Base-by-base conservation (phyloP, 2,329 filamentous ascomycete species). In the Ophiostoma angusticollis region DNA sequence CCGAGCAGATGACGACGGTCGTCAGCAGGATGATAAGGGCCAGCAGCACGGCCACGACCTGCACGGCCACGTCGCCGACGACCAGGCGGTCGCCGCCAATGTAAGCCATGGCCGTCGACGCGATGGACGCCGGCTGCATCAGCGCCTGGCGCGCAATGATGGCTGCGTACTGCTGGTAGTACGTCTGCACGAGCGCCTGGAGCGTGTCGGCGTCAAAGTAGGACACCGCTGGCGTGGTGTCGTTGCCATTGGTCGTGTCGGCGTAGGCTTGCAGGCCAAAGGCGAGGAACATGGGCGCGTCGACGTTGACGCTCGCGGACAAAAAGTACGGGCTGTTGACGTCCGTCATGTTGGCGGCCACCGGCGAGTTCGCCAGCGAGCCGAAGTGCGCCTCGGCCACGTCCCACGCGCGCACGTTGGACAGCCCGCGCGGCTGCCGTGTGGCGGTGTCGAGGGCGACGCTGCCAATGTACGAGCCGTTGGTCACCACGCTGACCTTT, bases 161-260 rank as follows among this genome's bases (percentile, higher is more conserved):
- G 3, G 56, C 55, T 0, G 56, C 49, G 31, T 56, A 59, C 37
- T 60, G 58, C 12, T 49, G 44, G 37, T 51, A 62, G 31, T 60
- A 61, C 11, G 49, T 49, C 8, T 49, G 43, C 2, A 50, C 48
- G 7, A 62, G 42, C 3, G 40, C 34, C 11, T 47, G 41, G 18
- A 62, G 38, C 3, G 46, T 50, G 5, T 37, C 37, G 0, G 45
- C 24, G 3, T 57, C 47, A 4, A 54, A 35, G 1, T 60, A 45
- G 3, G 45, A 46, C 2, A 48, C 49, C 1, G 55, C 40, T 1
- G 39, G n/a, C n/a, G n/a, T n/a, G n/a, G n/a, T n/a, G 11, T 47
- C 33, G 0, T 51, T 49, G 0, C 47, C 24, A 1, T 25, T 34
- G 2, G 31, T 47, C 6, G 46, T 43, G 8, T 51, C 45, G 17